Base-by-base conservation (phyloP, 2,329 filamentous ascomycete species). In the Triangularia verruculosa region DNA sequence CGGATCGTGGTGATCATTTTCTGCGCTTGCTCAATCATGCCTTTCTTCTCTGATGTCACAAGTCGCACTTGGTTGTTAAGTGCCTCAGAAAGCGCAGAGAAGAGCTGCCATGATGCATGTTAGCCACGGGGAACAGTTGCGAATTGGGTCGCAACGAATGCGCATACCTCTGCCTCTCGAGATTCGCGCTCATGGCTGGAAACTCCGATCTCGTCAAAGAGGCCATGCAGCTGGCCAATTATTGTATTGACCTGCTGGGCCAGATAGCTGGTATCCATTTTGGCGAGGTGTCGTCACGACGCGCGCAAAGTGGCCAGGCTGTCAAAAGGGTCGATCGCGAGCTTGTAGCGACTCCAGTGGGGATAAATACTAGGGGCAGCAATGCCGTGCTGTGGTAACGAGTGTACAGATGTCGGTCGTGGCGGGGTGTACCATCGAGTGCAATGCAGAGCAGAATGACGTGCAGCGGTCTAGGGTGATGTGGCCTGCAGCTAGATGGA, bases 141-240 rank as follows among this genome's bases (percentile, higher is more conserved):
- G 61, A n/a, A 64, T 64, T 58, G 22, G 51, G 51, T 24, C 12
- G 13, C 12, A 17, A 27, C 4, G n/a, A 15, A 54, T 25, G 25
- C 11, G 72, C 84, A 73, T 80, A 96, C 93, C 87, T 97, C 92
- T 74, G 91, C 86, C 75, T 98, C 94, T 72, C 95, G 86, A 57
- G 86, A 84, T 74, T 98, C 93, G 73, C 95, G 90, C 77, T 98
- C 95, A 87, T 97, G 93, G 73, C 82, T 87, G 27, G 94, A 87
- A n/a, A 99, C 91, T 64, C 95, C 95, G 73, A 99, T 99, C 75
- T 99, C 94, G 76, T 99, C 95, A 74, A 97, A 99, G 63, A 98
- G 86, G 69, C 90, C 91, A 78, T 98, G 94, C 66, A 99, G 85
- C 78, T 97, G 93, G 77, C 87, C 87, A 75, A 98, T 93, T 74